Evolutionary conservation across 352 stramenopile genomes (phyloP), one percentile per base, ranked within the genome.

Genomic region (Hyaloperonospora arabidopsidis): DNA sequence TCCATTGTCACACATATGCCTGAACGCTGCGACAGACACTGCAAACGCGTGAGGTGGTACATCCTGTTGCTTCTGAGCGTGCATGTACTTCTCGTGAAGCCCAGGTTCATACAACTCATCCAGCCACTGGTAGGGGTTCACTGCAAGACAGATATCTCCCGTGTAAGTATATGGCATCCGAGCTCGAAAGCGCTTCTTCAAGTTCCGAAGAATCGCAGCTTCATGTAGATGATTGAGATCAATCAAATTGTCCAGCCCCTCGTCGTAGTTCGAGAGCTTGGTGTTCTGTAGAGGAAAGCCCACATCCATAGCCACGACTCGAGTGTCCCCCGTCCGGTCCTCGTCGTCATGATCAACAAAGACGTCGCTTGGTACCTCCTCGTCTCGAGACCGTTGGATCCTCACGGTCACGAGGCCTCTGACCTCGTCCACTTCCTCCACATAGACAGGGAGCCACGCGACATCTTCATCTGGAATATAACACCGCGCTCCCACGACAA

Each of bases 91-190:
- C 22, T 65, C 51, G 41, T 89, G 73, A 23, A 85, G 67, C 19
- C 87, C 72, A 2, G 74, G 59, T 6, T 61, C 66, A 61, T 96
- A 96, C 35, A 94, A 66, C 39, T 88, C 74, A 12, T 83, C 68
- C 14, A 95, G 67, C 84, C 86, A 94, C 47, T 90, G 85, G 61
- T 97, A 98, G 45, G 94, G 95, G 71, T 98, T 98, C 35, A 98
- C 76, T 0, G 95, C 94, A n/a, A 98, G 76, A 54, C 97, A 89
- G 63, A 98, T 98, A 49, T 98, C 89, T 13, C 93, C 93, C 1
- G 95, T 97, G 57, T 95, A 95, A 14, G 95, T 98, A 71, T 98
- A 98, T 7, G 95, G 95, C 64, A 84, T 72, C 15, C 75, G 69
- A 14, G 65, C 59, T 43, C 76, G 77, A 61, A 94, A 95, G 25